Base-by-base conservation (phyloP, 2,329 filamentous ascomycete genomes). In the Coniochaeta sp. region DNA sequence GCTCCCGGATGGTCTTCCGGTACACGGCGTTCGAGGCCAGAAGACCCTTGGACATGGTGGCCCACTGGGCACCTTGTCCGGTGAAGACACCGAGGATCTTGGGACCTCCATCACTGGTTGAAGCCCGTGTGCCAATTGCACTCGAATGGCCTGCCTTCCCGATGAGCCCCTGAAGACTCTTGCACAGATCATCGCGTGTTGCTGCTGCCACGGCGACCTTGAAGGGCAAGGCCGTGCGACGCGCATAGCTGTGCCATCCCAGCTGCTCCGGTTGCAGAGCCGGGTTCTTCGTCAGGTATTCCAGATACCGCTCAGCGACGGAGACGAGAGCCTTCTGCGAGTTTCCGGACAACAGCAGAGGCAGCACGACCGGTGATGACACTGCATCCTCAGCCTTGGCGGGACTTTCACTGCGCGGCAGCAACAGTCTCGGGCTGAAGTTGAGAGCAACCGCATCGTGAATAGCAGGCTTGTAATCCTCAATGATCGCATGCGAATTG, bases 11-110 rank as follows among this genome's bases (percentile, higher is more conserved):
- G 1, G 62, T 61, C 10, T 62, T 31, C 6, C 64, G 63, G 49
- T 69, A 73, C 6, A 62, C 55, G 1, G 53, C 26, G 54, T 57
- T 69, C 6, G 60, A 61, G 6, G 51, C 13, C 14, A 70, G 47
- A 8, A 71, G 54, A 1, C 58, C 60, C 5, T 60, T 60, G 4
- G 67, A 71, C 72, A 75, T 75, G 0, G 61, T 62, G 2, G 64
- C 59, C 67, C 71, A 76, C 48, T 75, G 72, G 0, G 71, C 71
- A 2, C 73, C 73, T 51, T 76, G 73, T 5, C 73, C 72, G 0
- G 71, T 74, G 58, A 75, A 76, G 22, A 71, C 59, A 33, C 60
- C 58, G 6, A 64, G 49, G 30, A 63, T 58, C 28, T 56, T 64
- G 1, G 62, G 58, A n/a, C 51, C 48, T 10, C 54, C 51, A 3